Evolutionary conservation across 768 basidiomycete species (phyloP), one percentile per base, ranked within the genome.

Genomic region (Holtermannia corniformis): DNA sequence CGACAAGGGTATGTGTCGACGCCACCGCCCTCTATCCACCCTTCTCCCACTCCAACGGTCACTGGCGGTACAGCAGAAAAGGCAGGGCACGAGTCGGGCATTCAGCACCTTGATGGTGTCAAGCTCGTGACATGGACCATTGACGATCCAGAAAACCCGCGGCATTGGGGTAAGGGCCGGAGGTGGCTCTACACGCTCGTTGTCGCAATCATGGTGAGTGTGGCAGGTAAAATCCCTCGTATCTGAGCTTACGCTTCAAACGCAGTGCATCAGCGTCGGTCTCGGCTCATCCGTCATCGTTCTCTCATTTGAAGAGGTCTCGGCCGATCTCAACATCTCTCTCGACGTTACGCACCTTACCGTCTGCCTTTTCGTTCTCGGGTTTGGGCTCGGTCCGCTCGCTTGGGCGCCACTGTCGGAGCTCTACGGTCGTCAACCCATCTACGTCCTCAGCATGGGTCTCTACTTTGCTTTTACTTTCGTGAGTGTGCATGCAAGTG

Each of bases 401-500:
- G 11, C 71, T n/a, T 66, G 69, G 37, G 62, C 72, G 0, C 72
- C 72, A 16, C 44, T 67, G 4, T 61, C 60, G 24, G 70, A 71
- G 43, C 47, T 72, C 26, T 55, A 57, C 37, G 71, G 71, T 5
- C 59, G 71, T 11, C 54, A 60, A 19, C 52, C 57, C 1, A 54
- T 69, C 52, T 68, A 64, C 63, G 45, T 63, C 25, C 19, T 65
- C 49, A 54, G 59, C 19, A 62, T 67, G 23, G 50, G 51, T 23
- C 49, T 69, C 45, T 72, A 65, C 57, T 61, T 63, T 27, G 54
- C 70, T 49, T 71, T 72, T 61, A 72, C 70, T n/a, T 60, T 72
- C n/a, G n/a, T n/a, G n/a, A n/a, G n/a, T n/a, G n/a, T n/a, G n/a
- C n/a, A n/a, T n/a, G n/a, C n/a, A n/a, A n/a, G n/a, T n/a, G n/a